Evolutionary conservation across 2,329 filamentous ascomycete species (phyloP).

Genomic region (Neurospora sp.): DNA sequence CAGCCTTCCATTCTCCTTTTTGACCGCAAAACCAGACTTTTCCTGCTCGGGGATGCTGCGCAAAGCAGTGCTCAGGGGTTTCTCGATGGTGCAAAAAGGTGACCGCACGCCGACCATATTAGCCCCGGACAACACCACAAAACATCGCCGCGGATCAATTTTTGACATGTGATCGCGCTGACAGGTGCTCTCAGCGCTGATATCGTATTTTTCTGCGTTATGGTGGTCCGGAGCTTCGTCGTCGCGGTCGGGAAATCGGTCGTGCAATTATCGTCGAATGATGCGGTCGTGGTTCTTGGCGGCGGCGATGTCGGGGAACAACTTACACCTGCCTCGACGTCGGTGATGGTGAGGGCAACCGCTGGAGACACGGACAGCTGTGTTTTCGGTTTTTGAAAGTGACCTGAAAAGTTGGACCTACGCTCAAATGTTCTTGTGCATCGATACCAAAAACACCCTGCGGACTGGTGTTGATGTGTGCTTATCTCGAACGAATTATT

Average conservation of each 20-base stretch:
- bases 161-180: background rate
- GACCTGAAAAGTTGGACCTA: background rate
- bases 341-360: background rate
- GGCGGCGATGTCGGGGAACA: background rate
- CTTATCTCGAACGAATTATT: background rate
- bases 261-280: background rate
- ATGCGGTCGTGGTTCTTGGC: background rate
- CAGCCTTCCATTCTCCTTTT: background rate
- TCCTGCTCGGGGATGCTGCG: background rate
- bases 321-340: background rate
- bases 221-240: background rate
- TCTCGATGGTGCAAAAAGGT: background rate
- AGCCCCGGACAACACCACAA: background rate
- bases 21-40: rapidly evolving
- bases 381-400: background rate
- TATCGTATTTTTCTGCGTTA: background rate
- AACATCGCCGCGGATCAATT: background rate
- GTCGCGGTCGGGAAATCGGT: background rate
- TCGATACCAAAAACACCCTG: no score
- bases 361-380: background rate
- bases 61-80: background rate
- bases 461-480: background rate
- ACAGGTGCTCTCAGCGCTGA: background rate
- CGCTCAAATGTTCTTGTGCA: background rate
- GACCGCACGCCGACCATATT: background rate